Percentiles rank a stretch among this genome's conserved stretches.
phyloP scores from a whole-genome alignment of 345 rosid species.

The Arabis alpina region DNA sequence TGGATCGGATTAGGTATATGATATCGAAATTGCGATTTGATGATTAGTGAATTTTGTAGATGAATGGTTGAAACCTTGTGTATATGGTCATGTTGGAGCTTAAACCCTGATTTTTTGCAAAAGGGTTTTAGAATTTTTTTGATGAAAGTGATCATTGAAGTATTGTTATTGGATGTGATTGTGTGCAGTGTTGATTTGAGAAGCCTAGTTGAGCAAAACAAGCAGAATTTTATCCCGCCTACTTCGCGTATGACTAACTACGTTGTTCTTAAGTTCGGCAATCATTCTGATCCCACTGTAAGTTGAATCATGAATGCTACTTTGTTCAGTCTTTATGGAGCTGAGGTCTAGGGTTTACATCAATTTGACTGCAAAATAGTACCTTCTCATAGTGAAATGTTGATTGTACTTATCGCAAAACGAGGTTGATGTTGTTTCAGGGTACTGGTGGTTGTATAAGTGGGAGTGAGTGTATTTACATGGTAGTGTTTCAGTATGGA shows the following conservation, averaged over 20 bases:
- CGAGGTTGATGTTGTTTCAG: conserved; percentile 50
- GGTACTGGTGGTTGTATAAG: conserved; percentile 63
- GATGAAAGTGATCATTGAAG: neutral
- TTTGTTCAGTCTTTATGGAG: neutral
- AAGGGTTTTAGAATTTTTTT: neutral
- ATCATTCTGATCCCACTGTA: conserved; percentile 55
- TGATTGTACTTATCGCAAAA: conserved; percentile 3
- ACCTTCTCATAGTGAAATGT: conserved; percentile 2
- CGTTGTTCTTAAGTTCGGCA: conserved; percentile 78
- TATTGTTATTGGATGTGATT: conserved; percentile 15
- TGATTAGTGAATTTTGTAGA: neutral
- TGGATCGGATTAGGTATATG: conserved; percentile 3
- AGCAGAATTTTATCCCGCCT: conserved; percentile 77
- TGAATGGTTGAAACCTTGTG: conserved; percentile 2
- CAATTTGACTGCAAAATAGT: neutral
- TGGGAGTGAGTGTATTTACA: conserved; percentile 79
- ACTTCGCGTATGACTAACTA: conserved; percentile 92
- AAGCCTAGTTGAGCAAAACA: conserved; percentile 83
- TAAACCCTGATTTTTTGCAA: conserved; percentile 5
- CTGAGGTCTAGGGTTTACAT: neutral
- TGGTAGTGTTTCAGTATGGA: conserved; percentile 94
- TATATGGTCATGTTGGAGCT: neutral
- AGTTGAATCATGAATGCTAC: conserved; percentile 48
- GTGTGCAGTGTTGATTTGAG: conserved; percentile 85
- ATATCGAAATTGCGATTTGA: neutral